Base-by-base conservation (phyloP, 495 filamentous ascomycete genomes). In the Neurospora cerealis region DNA sequence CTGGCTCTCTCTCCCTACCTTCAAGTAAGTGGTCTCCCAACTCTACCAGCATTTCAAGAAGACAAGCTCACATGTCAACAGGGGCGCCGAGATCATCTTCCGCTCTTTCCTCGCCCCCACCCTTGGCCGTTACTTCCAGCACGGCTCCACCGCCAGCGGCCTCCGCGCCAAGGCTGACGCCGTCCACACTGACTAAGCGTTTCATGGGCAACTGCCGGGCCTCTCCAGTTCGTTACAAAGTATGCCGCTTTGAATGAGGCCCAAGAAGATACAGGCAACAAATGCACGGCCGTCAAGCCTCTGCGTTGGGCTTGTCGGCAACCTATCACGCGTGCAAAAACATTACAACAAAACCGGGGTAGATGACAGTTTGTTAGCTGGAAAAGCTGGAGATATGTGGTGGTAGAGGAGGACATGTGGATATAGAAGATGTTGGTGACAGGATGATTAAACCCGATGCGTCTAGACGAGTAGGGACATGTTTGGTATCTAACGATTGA, bases 41-140 rank as follows among this genome's bases (percentile, higher is more conserved):
- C 44, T 34, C 46, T 34, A 10, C 32, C 11, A 44, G 36, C 11
- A 21, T 10, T 10, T 32, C 9, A 4, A 41, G 71, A 69, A 60
- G 17, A 48, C 36, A 42, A 13, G 28, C 75, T 74, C 8, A 77
- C 69, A 19, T 19, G 21, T 46, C 34, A 72, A 34, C 73, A 98
- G 96, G 80, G 96, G 96, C 81, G 95, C 96, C 78, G 93, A 98
- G 85, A 83, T 98, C 78, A 88, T 99, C 86, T 99, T 98, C 92
- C 90, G 93, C 83, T 97, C 94, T 70, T 92, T 98, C 88, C 84
- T 99, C 78, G 92, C 94, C 81, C 96, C 96, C 69, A 86, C 96
- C 76, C 91, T 97, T 79, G 89, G 91, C 82, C 93, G 93, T 79
- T 95, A 97, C 90, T 98, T 98, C 89, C 80, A 86, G 80, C 81